Base-by-base conservation (phyloP, 768 basidiomycete genomes). In the Pulveroboletus frians region DNA sequence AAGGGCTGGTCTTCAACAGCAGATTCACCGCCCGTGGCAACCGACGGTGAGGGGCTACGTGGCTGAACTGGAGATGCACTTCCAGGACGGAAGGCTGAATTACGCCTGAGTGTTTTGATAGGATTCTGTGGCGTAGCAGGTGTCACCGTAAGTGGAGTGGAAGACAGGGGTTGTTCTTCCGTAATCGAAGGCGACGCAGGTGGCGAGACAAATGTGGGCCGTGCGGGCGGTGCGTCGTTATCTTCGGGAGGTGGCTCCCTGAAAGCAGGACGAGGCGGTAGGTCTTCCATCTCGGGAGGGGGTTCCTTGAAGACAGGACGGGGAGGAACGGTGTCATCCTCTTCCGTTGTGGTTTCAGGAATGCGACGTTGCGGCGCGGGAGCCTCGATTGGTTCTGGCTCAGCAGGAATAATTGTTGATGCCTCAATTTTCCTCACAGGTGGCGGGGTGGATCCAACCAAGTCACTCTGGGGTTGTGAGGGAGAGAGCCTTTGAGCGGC, bases 211-310 rank as follows among this genome's bases (percentile, higher is more conserved):
- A 57, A 56, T n/a, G 42, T 40, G 30, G 55, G 53, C 15, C 55
- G 59, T 6, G 30, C 31, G 48, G 34, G 62, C 40, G 37, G 45
- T 20, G 27, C 61, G 35, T 78, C 74, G 44, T 80, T 79, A 21
- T 66, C 54, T 66, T 84, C 84, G 4, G 80, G 79, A 21, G 80
- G 78, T 8, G 83, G 84, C 46, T 82, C 81, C 58, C 73, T 84
- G 66, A 84, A 87, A 0, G 63, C 49, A 5, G 83, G 83, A 30
- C 71, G 70, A 4, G 65, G 54, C 15, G 69, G 63, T 10, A 47
- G 21, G 43, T 61, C 63, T 13, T 68, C 67, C 7, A 37, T 48
- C 44, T 68, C 68, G 5, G 80, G 78, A 29, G 79, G 78, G 10
- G 84, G 84, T 50, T 83, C 81, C 59, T 76, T 84, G 67, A 85